Evolutionary conservation across 2,329 filamentous ascomycete genomes (phyloP).

Genomic region (Rhinocladiella mackenziei): DNA sequence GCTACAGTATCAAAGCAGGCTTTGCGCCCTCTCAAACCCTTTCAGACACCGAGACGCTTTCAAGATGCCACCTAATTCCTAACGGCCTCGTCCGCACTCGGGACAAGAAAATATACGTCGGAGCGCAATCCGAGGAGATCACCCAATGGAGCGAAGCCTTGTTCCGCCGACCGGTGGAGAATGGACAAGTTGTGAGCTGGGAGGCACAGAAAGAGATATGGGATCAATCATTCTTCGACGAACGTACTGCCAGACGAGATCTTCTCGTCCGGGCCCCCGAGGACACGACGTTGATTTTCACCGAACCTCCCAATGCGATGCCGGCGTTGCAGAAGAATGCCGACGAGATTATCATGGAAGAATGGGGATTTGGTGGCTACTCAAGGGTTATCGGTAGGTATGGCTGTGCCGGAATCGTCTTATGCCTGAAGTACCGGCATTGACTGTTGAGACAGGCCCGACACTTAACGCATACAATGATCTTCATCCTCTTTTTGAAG

Average conservation of each 20-base stretch:
- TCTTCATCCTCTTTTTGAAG: constrained; percentile 64
- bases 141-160: constrained; percentile 84
- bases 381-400: constrained; percentile 67
- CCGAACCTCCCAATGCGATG: constrained; percentile 80
- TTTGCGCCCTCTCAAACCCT: constrained; percentile 53
- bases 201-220: constrained; percentile 93
- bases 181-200: constrained; percentile 94
- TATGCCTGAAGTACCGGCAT: not conserved
- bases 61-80: constrained; percentile 65
- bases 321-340: constrained; percentile 79
- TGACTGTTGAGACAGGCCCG: constrained; percentile 50
- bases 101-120: constrained; percentile 73
- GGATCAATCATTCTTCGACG: constrained; percentile 80
- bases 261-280: constrained; percentile 56
- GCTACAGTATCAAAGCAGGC: constrained; percentile 85
- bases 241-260: constrained; percentile 57
- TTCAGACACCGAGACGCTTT: constrained; percentile 40
- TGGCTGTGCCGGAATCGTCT: constrained; percentile 1
- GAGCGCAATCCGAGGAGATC: constrained; percentile 71
- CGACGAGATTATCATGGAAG: constrained; percentile 96
- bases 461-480: constrained; percentile 80
- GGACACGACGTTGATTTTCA: constrained; percentile 77
- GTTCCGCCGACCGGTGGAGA: constrained; percentile 86
- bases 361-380: constrained; percentile 88
- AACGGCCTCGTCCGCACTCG: constrained; percentile 87